These are phyloP conservation scores for Chondrus crispus DNA, from an alignment of 23 red algal species.

Conservation along the genomic window DNA sequence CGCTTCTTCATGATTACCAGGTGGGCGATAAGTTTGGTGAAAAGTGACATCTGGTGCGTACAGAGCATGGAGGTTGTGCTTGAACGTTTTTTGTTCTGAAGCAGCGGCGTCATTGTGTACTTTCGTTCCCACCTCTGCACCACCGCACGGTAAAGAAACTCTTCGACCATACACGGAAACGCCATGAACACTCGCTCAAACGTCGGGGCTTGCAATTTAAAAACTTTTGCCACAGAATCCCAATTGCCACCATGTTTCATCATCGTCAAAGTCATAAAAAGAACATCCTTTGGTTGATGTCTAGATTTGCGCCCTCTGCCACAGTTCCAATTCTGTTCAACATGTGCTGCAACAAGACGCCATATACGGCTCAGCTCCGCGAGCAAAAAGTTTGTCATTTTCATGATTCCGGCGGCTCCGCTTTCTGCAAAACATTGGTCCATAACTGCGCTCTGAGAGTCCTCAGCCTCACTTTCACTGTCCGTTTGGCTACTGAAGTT, in stretches of 20 bases:
- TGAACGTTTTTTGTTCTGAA: not conserved
- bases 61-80: not conserved
- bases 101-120: not conserved
- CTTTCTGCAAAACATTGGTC: not conserved
- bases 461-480: not conserved
- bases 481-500: not conserved
- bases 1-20: not conserved
- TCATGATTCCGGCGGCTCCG: not conserved
- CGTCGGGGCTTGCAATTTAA: not conserved
- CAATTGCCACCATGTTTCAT: not conserved
- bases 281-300: not conserved
- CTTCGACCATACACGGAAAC: not conserved
- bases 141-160: not conserved
- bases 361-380: not conserved
- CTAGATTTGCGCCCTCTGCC: not conserved
- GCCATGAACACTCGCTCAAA: not conserved
- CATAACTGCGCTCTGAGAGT: not conserved
- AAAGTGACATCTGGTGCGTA: not conserved
- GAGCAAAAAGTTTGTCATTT: not conserved
- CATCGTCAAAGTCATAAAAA: slow-evolving; percentile 17
- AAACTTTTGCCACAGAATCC: not conserved
- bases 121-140: not conserved
- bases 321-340: not conserved
- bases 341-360: not conserved
- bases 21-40: not conserved